Conservation (phyloP, 169 alveolate genomes). For the Theileria parva region DNA sequence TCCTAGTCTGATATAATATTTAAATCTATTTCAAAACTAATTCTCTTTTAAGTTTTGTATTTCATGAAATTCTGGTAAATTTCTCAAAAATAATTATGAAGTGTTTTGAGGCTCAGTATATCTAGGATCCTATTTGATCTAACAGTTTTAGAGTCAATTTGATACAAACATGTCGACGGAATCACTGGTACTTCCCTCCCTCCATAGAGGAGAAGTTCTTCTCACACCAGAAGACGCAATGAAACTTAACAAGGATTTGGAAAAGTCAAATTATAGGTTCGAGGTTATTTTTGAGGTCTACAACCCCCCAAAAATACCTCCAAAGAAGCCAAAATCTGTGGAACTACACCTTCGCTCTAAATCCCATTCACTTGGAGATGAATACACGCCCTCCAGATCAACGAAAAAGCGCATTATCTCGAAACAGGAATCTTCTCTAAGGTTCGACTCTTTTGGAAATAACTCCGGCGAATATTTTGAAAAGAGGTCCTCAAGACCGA, state of each 20-base stretch:
- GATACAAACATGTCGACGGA: background rate
- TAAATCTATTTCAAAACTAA: background rate
- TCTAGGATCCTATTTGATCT: background rate
- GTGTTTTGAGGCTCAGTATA: background rate
- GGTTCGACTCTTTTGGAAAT: constrained; percentile 5
- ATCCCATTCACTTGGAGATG: background rate
- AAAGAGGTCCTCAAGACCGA: constrained; percentile 42
- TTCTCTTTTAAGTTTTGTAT: background rate
- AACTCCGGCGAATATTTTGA: constrained; percentile 43
- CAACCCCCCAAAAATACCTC: background rate
- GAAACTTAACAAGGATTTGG: constrained; percentile 17
- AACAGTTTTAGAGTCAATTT: background rate
- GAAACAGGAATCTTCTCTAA: background rate
- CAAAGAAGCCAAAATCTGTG: constrained; percentile 25
- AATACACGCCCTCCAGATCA: constrained; percentile 9
- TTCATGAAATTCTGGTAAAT: background rate
- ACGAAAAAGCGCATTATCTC: background rate
- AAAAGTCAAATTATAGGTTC: constrained; percentile 30
- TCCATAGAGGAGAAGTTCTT: constrained; percentile 40
- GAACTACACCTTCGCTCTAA: constrained; percentile 17
- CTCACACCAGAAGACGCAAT: constrained; percentile 41
- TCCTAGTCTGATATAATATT: background rate
- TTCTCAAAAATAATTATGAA: background rate
- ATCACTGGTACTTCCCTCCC: background rate
- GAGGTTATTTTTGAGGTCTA: constrained; percentile 10